Conservation (phyloP, 768 basidiomycete species). For the Termitomyces titanicus region DNA sequence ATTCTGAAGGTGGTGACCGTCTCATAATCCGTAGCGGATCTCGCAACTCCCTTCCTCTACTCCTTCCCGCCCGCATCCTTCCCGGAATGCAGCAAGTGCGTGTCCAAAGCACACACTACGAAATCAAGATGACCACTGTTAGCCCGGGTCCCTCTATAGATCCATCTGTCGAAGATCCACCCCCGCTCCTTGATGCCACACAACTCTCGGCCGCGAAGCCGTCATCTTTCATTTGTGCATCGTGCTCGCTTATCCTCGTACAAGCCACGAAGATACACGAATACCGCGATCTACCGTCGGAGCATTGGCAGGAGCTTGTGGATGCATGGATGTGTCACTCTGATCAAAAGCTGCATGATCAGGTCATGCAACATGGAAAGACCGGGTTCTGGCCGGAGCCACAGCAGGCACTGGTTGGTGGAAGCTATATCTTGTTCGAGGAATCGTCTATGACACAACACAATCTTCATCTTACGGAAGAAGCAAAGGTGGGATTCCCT, state of each 20-base stretch:
- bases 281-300: conserved; percentile 89
- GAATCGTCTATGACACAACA: conserved; percentile 48
- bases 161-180: conserved; percentile 21
- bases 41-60: conserved; percentile 53
- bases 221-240: conserved; percentile 69
- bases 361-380: conserved; percentile 53
- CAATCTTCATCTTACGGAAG: conserved; percentile 46
- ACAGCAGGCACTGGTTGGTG: conserved; percentile 80
- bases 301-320: conserved; percentile 96
- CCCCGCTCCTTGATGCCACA: conserved; percentile 65
- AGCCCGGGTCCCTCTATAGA: conserved; percentile 19
- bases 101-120: conserved; percentile 57
- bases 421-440: conserved; percentile 83
- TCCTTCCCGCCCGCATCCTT: conserved; percentile 50
- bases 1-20: conserved; percentile 44
- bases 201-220: conserved; percentile 56
- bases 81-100: conserved; percentile 62
- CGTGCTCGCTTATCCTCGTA: conserved; percentile 76
- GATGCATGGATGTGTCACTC: conserved; percentile 99
- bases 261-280: conserved; percentile 42
- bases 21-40: conserved; percentile 61
- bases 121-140: conserved; percentile 60
- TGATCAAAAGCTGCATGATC: conserved; percentile 79
- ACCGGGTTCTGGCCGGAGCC: conserved; percentile 76
- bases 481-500: conserved; percentile 48